Evolutionary conservation across 1,139 yeast genomes (phyloP).

Genomic region (Hemisphaericaspora xylanilytica): DNA sequence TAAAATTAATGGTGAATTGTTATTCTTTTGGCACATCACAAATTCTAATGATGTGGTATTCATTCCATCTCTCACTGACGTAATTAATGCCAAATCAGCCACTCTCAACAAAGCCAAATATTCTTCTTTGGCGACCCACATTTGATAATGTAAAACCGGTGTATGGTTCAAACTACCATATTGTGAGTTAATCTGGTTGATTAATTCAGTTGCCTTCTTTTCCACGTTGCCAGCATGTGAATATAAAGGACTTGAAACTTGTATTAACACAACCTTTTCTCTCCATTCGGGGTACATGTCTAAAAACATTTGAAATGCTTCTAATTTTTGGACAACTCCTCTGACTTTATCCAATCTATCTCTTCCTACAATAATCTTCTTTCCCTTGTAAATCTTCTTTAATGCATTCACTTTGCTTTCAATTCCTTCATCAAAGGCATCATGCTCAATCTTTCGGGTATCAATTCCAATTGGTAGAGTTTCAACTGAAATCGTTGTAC

Average conservation of each 20-base stretch:
- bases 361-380: slow-evolving; percentile 79
- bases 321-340: slow-evolving; percentile 78
- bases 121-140: slow-evolving; percentile 84
- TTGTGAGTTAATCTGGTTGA: slow-evolving; percentile 74
- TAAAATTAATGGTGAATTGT: slow-evolving; percentile 72
- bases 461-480: slow-evolving; percentile 88
- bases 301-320: slow-evolving; percentile 78
- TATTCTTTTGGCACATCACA: slow-evolving; percentile 79
- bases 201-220: slow-evolving; percentile 74
- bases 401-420: slow-evolving; percentile 48
- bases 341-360: slow-evolving; percentile 78
- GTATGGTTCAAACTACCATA: slow-evolving; percentile 78
- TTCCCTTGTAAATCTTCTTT: slow-evolving; percentile 65
- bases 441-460: slow-evolving; percentile 58
- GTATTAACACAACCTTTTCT: slow-evolving; percentile 82
- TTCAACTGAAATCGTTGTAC: slow-evolving; percentile 68
- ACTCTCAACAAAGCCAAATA: slow-evolving; percentile 83
- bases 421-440: slow-evolving; percentile 41
- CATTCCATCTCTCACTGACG: slow-evolving; percentile 94
- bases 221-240: slow-evolving; percentile 61
- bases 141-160: slow-evolving; percentile 89
- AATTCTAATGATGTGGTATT: slow-evolving; percentile 92
- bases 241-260: slow-evolving; percentile 81
- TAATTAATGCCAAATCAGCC: slow-evolving; percentile 86
- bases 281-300: slow-evolving; percentile 92